Percentiles rank a stretch among this genome's conserved stretches.
phyloP scores from a whole-genome alignment of 2,329 filamentous ascomycete genomes.

The Ophiostoma quercus region DNA sequence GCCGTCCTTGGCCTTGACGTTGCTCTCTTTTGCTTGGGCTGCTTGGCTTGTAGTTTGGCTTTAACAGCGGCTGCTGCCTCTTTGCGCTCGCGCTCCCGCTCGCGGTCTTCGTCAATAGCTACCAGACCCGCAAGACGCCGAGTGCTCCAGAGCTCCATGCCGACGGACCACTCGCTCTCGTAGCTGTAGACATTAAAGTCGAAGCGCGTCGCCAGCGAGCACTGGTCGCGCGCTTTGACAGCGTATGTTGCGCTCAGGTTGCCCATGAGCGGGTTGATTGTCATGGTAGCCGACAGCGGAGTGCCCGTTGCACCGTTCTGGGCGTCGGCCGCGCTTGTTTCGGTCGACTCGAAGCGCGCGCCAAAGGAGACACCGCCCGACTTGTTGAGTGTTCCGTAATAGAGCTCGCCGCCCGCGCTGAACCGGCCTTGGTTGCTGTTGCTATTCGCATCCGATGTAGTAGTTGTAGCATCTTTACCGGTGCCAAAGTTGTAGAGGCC shows the following conservation, averaged over 20 bases:
- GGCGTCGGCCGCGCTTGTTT: not conserved
- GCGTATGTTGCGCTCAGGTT: constrained; percentile 89
- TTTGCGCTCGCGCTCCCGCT: not conserved
- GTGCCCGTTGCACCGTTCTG: constrained; percentile 75
- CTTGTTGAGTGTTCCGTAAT: constrained; percentile 93
- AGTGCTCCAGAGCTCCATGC: constrained; percentile 86
- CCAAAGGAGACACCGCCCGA: constrained; percentile 87
- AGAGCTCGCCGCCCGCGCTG: constrained; percentile 85
- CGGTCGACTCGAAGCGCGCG: constrained; percentile 71
- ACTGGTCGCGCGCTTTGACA: constrained; percentile 74
- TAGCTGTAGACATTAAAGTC: constrained; percentile 99
- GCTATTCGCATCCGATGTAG: no score
- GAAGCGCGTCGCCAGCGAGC: constrained; percentile 83
- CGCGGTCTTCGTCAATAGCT: constrained; percentile 31
- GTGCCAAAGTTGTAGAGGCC: constrained; percentile 93
- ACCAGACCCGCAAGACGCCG: constrained; percentile 41
- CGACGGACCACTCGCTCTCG: constrained; percentile 87
- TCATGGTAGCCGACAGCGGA: constrained; percentile 88
- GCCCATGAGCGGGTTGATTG: constrained; percentile 89
- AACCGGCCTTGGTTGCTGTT: constrained; percentile 66
- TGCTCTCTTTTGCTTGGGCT: not conserved
- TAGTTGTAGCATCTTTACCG: constrained; percentile 7
- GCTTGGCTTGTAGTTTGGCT: not conserved
- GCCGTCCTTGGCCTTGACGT: not conserved
- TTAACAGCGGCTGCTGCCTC: not conserved